Evolutionary conservation across 2,329 filamentous ascomycete genomes (phyloP), one percentile per base, ranked within the genome.

Genomic region (Microsporum canis): DNA sequence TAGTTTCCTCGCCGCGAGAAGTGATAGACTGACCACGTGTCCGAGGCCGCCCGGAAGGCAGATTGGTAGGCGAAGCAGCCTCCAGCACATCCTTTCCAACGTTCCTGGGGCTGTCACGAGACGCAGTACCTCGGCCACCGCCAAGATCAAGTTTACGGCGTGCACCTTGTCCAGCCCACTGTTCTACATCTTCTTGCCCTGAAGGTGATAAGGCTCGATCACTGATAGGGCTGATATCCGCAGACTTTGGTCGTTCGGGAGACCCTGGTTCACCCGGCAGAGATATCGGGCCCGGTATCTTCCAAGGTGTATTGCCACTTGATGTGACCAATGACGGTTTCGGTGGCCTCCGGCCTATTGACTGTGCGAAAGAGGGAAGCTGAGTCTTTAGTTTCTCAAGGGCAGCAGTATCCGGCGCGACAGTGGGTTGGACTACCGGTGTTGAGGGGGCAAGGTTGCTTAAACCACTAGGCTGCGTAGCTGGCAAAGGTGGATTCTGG

Each of bases 151-250:
- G 51, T 23, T 55, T 55, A 38, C 51, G 51, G 7, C 51, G 51
- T 10, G 51, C n/a, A 1, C 10, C 14, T n/a, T 36, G 51, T 17
- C 33, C 51, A 34, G 31, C 3, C 33, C 31, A 36, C 23, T 55
- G 51, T 17, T 36, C 51, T 5, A 27, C 29, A n/a, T 36, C 51
- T 12, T 62, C 57, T 38, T 43, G 33, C 3, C 58, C 47, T 10
- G 49, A 57, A 12, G 74, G 72, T 10, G 75, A 77, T n/a, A 68
- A 67, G 2, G 71, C 73, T 49, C 68, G 70, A 39, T 77, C 76
- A 57, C 76, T 78, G 60, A 78, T 76, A 0, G 76, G 76, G 65
- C 76, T 78, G 8, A 78, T 71, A 65, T 77, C 76, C 59, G 75
- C 74, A 1, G 75, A 71, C 3, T 71, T 68, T 53, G 76, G 76